phyloP scores from a whole-genome alignment of 768 basidiomycete species.

The Calocybe cyanea region DNA sequence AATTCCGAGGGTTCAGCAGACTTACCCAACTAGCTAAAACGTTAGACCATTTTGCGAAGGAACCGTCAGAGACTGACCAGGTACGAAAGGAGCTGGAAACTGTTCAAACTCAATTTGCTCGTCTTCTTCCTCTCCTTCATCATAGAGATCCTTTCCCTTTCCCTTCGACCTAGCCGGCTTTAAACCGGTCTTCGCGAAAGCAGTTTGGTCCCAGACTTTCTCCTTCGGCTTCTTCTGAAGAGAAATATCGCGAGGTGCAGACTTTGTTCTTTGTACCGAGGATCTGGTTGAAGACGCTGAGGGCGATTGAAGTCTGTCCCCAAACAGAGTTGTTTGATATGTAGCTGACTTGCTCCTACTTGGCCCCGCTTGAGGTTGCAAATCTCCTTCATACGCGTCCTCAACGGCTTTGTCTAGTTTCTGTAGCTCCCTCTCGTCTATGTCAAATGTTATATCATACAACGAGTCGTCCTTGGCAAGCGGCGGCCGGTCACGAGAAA shows the following conservation, averaged over 20 bases:
- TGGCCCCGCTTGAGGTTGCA: constrained; percentile 39
- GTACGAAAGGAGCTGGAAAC: constrained; percentile 75
- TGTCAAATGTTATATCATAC: constrained; percentile 52
- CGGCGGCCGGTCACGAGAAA: constrained; percentile 14
- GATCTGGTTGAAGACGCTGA: constrained; percentile 28
- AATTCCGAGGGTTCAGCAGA: constrained; percentile 2
- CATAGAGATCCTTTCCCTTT: constrained; percentile 41
- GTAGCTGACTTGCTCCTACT: constrained; percentile 36
- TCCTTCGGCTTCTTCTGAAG: constrained; percentile 59
- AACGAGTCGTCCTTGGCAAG: constrained; percentile 38
- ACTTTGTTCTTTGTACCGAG: constrained; percentile 39
- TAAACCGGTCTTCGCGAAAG: constrained; percentile 77
- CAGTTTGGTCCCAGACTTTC: constrained; percentile 91
- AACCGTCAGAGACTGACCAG: constrained; percentile 42
- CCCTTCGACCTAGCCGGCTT: constrained; percentile 51
- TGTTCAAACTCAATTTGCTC: constrained; percentile 73
- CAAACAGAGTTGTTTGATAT: constrained; percentile 64
- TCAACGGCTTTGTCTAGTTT: constrained; percentile 51
- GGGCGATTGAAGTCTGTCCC: constrained; percentile 42
- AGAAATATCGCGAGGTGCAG: constrained; percentile 39
- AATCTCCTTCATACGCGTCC: constrained; percentile 39
- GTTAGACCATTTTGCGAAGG: neutral
- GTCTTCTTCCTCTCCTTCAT: constrained; percentile 54
- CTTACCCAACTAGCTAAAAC: constrained; percentile 49
- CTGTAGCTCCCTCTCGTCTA: constrained; percentile 52